Percentiles rank a stretch among this genome's conserved stretches.
phyloP scores from a whole-genome alignment of 73 alveolate genomes.

The Stentor coeruleus region DNA sequence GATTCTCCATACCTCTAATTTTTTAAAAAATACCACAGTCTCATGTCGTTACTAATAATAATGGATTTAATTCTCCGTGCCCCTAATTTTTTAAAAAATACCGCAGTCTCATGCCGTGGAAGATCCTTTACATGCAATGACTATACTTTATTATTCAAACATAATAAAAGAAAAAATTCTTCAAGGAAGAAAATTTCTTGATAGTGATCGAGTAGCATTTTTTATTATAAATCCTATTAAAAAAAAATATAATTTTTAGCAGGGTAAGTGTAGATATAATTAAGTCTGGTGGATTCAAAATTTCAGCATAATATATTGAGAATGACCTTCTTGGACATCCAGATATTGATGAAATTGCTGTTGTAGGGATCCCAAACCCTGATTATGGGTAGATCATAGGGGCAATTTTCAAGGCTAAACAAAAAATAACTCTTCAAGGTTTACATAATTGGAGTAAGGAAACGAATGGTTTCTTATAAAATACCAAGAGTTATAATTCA shows the following conservation, averaged over 20 bases:
- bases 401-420: slow-evolving; percentile 10
- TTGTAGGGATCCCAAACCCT: slow-evolving; percentile 38
- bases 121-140: too few relatives aligned
- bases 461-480: slow-evolving; percentile 32
- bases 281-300: slow-evolving; percentile 47
- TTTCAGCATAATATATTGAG: slow-evolving; percentile 48
- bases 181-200: too few relatives aligned
- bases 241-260: slow-evolving; percentile 45
- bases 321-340: slow-evolving; percentile 17
- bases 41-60: too few relatives aligned
- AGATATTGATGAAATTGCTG: slow-evolving; percentile 27
- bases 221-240: too few relatives aligned
- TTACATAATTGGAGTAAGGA: slow-evolving; percentile 24
- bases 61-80: too few relatives aligned
- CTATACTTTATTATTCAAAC: too few relatives aligned
- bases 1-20: too few relatives aligned
- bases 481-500: slow-evolving; percentile 30
- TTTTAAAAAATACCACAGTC: too few relatives aligned
- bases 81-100: too few relatives aligned
- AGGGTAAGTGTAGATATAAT: slow-evolving; percentile 39
- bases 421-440: not conserved
- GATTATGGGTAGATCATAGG: slow-evolving; percentile 37
- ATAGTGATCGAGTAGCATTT: too few relatives aligned
- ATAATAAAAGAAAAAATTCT: too few relatives aligned
- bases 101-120: too few relatives aligned